A percentile compares a stretch with the other conserved stretches of the same genome.
Evolutionary conservation across 108 stramenopile species (phyloP).

Genomic region (Stephanodiscus triporus): DNA sequence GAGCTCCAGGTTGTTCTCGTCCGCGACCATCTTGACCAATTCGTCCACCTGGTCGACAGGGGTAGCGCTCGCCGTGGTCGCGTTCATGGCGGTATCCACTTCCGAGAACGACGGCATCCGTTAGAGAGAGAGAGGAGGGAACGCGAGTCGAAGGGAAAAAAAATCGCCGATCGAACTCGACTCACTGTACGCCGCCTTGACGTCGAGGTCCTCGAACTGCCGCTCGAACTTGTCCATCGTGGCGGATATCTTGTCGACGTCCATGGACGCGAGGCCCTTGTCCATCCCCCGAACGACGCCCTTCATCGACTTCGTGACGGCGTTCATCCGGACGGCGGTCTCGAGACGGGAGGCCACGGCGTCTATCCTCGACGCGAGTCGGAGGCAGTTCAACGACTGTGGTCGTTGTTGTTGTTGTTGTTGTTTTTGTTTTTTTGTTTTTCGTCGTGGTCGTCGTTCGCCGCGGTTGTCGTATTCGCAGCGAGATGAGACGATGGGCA

Average conservation of each 20-base stretch:
- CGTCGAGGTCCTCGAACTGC: slow-evolving; percentile 99
- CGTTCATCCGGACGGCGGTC: slow-evolving; percentile 95
- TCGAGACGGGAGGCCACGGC: slow-evolving; percentile 96
- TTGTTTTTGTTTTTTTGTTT: background rate
- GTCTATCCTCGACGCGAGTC: slow-evolving; percentile 92
- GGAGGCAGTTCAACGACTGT: slow-evolving; percentile 89
- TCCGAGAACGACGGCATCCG: no score
- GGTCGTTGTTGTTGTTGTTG: no score
- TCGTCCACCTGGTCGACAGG: slow-evolving; percentile 96
- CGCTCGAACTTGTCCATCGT: slow-evolving; percentile 97
- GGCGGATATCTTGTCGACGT: slow-evolving; percentile 90
- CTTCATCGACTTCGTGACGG: slow-evolving; percentile 91
- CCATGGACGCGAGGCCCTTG: slow-evolving; percentile 88
- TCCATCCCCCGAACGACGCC: slow-evolving; percentile 95
- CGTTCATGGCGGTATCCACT: slow-evolving; percentile 95
- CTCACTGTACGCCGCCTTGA: slow-evolving; percentile 82
- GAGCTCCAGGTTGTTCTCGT: slow-evolving; percentile 88
- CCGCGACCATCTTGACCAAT: slow-evolving; percentile 92
- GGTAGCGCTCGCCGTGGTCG: slow-evolving; percentile 92
- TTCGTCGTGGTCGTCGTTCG: no score
- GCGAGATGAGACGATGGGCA: no score
- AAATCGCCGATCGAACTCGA: no score
- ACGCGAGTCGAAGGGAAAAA: no score
- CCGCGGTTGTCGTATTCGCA: no score
- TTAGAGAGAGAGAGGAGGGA: no score